phyloP scores from a whole-genome alignment of 2,329 filamentous ascomycete species.

The Fusarium lateritium region DNA sequence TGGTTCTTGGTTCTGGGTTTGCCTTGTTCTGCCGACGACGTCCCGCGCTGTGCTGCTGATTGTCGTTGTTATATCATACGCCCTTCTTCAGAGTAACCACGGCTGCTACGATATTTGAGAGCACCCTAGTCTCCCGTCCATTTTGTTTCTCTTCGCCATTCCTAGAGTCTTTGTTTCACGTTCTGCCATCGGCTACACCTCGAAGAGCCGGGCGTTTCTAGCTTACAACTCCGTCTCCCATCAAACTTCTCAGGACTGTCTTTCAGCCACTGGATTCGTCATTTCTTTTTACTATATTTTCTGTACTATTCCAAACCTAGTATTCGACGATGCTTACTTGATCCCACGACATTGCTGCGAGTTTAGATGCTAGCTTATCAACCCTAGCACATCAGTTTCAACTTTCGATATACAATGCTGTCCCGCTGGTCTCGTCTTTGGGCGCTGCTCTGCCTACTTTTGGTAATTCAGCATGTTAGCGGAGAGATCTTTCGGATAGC shows the following conservation, averaged over 20 bases:
- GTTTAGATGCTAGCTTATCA: slow-evolving; percentile 29
- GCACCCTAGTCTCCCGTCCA: slow-evolving; percentile 26
- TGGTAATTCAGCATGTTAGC: slow-evolving; percentile 56
- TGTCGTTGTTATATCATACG: slow-evolving; percentile 24
- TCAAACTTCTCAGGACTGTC: slow-evolving; percentile 1
- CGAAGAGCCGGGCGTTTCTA: slow-evolving; percentile 20
- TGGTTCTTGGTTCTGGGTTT: slow-evolving; percentile 22
- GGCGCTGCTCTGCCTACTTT: slow-evolving; percentile 57
- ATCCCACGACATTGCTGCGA: slow-evolving; percentile 28
- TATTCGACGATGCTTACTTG: slow-evolving; percentile 40
- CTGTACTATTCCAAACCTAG: neutral
- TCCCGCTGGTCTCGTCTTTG: slow-evolving; percentile 53
- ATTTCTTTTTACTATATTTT: slow-evolving; percentile 12
- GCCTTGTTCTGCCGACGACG: slow-evolving; percentile 35
- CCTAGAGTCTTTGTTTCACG: slow-evolving; percentile 36
- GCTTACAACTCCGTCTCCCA: slow-evolving; percentile 28
- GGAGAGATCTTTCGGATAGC: slow-evolving; percentile 53
- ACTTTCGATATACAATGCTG: slow-evolving; percentile 52
- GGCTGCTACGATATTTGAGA: slow-evolving; percentile 26
- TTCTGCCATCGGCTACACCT: slow-evolving; percentile 13
- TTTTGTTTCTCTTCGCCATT: slow-evolving; percentile 31
- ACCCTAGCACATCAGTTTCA: slow-evolving; percentile 10
- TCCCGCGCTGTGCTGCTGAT: slow-evolving; percentile 40
- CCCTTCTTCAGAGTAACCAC: slow-evolving; percentile 5
- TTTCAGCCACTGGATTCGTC: slow-evolving; percentile 5